These are phyloP conservation scores for Calvatia gigantea DNA, from an alignment of 768 basidiomycete species.

Conservation along the genomic window DNA sequence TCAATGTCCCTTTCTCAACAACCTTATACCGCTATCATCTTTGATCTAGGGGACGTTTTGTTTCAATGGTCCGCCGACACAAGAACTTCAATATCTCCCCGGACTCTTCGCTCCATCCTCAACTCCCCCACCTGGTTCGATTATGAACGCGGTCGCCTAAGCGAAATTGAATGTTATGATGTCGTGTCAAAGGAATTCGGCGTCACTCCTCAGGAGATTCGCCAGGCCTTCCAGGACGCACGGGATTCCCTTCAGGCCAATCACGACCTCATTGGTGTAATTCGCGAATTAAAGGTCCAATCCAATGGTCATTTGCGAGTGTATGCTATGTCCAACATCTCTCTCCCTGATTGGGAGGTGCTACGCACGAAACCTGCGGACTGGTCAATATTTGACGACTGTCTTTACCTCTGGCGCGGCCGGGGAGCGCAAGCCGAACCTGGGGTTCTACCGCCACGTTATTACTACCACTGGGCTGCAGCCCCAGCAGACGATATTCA, in stretches of 20 bases:
- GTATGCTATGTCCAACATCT: constrained; percentile 61
- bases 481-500: constrained; percentile 46
- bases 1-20: constrained; percentile 1
- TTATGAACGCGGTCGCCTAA: constrained; percentile 46
- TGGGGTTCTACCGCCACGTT: constrained; percentile 50
- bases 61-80: constrained; percentile 51
- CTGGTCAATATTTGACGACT: constrained; percentile 45
- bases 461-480: constrained; percentile 40
- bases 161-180: constrained; percentile 41
- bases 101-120: constrained; percentile 38
- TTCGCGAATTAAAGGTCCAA: constrained; percentile 41
- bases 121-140: constrained; percentile 47
- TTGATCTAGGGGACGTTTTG: constrained; percentile 55
- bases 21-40: constrained; percentile 35
- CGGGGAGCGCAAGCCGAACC: constrained; percentile 54
- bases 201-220: constrained; percentile 35
- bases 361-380: constrained; percentile 42
- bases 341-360: constrained; percentile 45
- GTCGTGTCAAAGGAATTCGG: constrained; percentile 36
- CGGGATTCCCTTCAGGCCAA: constrained; percentile 45
- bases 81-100: constrained; percentile 38
- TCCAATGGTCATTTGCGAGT: constrained; percentile 32
- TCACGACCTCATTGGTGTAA: constrained; percentile 39
- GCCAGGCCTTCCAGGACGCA: constrained; percentile 41
- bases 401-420: constrained; percentile 50